These are phyloP conservation scores for Elaphomyces granulatus DNA, from an alignment of 495 filamentous ascomycete genomes.

Conservation along the genomic window DNA sequence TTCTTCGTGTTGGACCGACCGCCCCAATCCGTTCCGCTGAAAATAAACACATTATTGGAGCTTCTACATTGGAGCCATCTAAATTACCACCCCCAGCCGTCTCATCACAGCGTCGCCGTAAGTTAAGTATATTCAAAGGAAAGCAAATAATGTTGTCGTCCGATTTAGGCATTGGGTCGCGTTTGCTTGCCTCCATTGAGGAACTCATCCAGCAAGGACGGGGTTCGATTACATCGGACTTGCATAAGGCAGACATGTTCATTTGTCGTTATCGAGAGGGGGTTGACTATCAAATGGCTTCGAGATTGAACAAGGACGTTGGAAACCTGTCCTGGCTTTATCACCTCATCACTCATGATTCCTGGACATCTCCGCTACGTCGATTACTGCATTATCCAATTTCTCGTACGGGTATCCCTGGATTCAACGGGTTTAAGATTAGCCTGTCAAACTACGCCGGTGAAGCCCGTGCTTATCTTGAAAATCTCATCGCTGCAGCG, in stretches of 20 bases:
- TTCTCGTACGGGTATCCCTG: constrained; percentile 56
- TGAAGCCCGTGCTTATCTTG: constrained; percentile 83
- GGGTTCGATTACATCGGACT: constrained; percentile 48
- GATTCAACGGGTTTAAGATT: constrained; percentile 61
- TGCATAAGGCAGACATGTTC: constrained; percentile 64
- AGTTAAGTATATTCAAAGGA: constrained; percentile 38
- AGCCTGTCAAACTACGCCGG: constrained; percentile 93
- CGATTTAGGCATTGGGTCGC: constrained; percentile 55
- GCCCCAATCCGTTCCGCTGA: constrained; percentile 39
- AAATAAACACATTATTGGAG: constrained; percentile 55
- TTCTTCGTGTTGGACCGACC: constrained; percentile 41
- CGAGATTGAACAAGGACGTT: constrained; percentile 60
- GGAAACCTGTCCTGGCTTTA: constrained; percentile 92
- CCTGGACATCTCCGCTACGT: constrained; percentile 68
- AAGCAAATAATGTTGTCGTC: constrained; percentile 42
- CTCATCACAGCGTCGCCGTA: constrained; percentile 15
- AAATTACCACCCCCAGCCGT: constrained; percentile 31
- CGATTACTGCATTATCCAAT: constrained; percentile 83
- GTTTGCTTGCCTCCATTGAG: constrained; percentile 50
- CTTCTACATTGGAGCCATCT: constrained; percentile 49
- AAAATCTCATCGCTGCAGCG: constrained; percentile 71
- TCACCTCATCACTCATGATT: constrained; percentile 72
- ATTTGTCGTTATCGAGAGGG: constrained; percentile 82
- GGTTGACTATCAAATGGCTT: constrained; percentile 58
- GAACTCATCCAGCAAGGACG: constrained; percentile 53